Evolutionary conservation across 129 eudicot species (phyloP).

Genomic region (Tagetes erecta): DNA sequence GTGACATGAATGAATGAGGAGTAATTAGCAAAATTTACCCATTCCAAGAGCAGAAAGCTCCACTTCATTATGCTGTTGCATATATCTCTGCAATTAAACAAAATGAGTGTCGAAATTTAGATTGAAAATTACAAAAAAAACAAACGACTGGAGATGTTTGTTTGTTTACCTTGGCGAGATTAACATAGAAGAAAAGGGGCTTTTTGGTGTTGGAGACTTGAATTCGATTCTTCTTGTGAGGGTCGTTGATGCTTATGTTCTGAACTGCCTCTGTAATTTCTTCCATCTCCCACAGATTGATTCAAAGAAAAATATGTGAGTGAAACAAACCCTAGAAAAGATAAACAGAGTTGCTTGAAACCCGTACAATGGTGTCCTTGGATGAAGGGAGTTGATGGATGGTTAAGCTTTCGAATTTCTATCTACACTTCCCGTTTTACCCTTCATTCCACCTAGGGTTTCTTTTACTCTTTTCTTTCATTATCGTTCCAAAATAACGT

Average conservation of each 20-base stretch:
- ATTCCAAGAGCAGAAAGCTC: constrained; percentile 82
- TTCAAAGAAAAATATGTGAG: constrained; percentile 2
- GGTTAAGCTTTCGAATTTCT: constrained; percentile 17
- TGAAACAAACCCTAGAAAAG: constrained; percentile 27
- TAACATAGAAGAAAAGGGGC: constrained; percentile 75
- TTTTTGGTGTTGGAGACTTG: constrained; percentile 85
- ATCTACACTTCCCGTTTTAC: background rate
- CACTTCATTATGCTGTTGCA: constrained; percentile 74
- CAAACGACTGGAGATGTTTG: too few relatives aligned
- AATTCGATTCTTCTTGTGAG: constrained; percentile 59
- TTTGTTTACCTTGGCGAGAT: constrained; percentile 62
- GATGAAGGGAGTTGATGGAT: constrained; percentile 22
- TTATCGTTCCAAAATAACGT: too few relatives aligned
- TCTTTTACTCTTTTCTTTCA: too few relatives aligned
- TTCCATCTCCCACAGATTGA: constrained; percentile 42
- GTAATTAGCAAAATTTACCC: constrained; percentile 40
- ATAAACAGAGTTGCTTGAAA: constrained; percentile 19
- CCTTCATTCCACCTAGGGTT: constrained; percentile 14
- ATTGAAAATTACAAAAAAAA: background rate
- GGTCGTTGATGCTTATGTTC: constrained; percentile 31
- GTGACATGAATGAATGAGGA: background rate
- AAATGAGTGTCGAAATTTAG: background rate
- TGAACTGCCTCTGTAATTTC: constrained; percentile 46
- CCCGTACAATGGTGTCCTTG: constrained; percentile 32
- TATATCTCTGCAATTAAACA: constrained; percentile 52